These are phyloP conservation scores for Alternaria incomplexa DNA, from an alignment of 2,329 filamentous ascomycete species.

Conservation along the genomic window DNA sequence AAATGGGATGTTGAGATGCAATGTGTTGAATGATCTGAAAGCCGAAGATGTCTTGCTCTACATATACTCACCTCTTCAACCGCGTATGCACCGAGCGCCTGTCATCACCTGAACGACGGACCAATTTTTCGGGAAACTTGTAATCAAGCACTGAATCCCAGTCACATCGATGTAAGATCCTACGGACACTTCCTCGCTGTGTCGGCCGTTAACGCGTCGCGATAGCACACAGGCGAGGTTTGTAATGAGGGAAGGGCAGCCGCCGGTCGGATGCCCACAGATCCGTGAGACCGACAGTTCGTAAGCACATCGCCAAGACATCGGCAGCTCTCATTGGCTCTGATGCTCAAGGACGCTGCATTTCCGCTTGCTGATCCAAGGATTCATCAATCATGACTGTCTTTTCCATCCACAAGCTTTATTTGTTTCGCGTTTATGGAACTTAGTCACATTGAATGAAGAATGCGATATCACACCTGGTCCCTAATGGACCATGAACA, in stretches of 20 bases:
- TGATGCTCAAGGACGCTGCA: not conserved
- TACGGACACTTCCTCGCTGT: not conserved
- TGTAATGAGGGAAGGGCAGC: conserved; percentile 3
- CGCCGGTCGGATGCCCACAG: not conserved
- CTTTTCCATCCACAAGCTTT: not conserved
- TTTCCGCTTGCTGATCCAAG: not conserved
- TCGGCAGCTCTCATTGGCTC: not conserved
- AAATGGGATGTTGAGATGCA: not conserved
- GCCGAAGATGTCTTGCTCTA: not conserved
- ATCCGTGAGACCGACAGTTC: not conserved
- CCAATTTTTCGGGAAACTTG: not conserved
- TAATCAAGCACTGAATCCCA: not conserved
- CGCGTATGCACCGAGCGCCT: not conserved
- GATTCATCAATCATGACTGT: not conserved
- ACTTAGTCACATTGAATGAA: not conserved
- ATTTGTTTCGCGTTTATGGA: not conserved
- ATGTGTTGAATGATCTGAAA: not conserved
- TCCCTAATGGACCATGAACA: not conserved
- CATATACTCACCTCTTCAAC: not conserved
- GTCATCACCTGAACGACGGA: not conserved
- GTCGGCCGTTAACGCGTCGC: not conserved
- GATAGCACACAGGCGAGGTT: not conserved
- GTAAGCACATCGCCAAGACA: conserved; percentile 1
- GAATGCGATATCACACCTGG: not conserved
- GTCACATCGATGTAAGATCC: not conserved